These are phyloP conservation scores for Chaetomiaceae sp. DNA, from an alignment of 2,329 filamentous ascomycete species.

Conservation along the genomic window DNA sequence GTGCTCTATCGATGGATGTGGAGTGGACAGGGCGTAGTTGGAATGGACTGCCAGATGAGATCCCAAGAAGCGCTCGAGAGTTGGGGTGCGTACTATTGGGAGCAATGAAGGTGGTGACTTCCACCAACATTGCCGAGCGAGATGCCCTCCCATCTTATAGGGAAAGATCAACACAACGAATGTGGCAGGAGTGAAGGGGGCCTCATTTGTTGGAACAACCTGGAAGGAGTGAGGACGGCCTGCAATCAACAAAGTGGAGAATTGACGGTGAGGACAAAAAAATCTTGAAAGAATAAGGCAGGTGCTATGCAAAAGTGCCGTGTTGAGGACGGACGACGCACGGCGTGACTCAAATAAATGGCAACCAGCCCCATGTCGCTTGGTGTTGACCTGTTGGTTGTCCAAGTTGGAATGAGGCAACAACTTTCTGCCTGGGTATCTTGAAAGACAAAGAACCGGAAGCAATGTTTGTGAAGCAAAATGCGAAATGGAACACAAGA, in stretches of 20 bases:
- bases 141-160: conserved; percentile 1
- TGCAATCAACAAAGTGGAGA: background rate
- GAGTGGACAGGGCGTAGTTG: background rate
- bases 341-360: background rate
- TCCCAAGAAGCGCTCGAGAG: background rate
- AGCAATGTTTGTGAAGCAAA: too few relatives aligned
- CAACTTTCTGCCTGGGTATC: background rate
- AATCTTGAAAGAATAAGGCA: background rate
- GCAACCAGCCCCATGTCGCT: background rate
- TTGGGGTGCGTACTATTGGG: background rate
- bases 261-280: background rate
- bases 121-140: background rate
- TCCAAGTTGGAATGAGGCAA: background rate
- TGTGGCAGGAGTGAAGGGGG: background rate
- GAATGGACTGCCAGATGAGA: background rate
- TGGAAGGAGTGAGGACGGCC: background rate
- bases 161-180: background rate
- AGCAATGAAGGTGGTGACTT: background rate
- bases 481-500: too few relatives aligned
- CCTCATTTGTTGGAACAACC: too few relatives aligned
- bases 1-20: background rate
- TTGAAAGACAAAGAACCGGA: background rate
- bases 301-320: background rate
- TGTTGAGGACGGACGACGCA: background rate
- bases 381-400: background rate